Base-by-base conservation (phyloP, 2,329 filamentous ascomycete species). In the Epicoccum sorghinum region DNA sequence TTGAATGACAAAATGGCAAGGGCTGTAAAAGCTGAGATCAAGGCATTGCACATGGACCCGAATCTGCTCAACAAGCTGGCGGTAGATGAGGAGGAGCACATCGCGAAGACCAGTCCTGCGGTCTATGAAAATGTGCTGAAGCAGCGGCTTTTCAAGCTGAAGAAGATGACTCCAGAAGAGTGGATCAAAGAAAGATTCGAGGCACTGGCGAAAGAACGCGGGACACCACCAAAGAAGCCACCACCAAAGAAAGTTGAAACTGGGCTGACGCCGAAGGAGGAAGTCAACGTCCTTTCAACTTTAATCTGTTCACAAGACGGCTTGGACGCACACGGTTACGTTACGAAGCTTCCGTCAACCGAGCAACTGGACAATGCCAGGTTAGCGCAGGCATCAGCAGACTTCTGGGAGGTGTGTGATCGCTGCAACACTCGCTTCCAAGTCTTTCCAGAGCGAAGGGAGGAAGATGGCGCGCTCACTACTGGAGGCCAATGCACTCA, bases 51-150 rank as follows among this genome's bases (percentile, higher is more conserved):
- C 13, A 72, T 91, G 41, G 83, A 82, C 1, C 79, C 85, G 1
- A 86, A 90, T 67, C 83, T 87, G 40, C 79, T 93, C 22, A 88
- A 92, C 57, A 84, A 82, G 61, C 79, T 85, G 57, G 85, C 86
- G 0, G 77, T 93, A 1, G 89, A 93, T 61, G 86, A 93, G 56
- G 96, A 99, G 75, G 87, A 96, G 70, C 84, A 84, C 32, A 78
- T 86, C 7, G 92, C 92, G 1, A 80, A 80, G 10, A 85, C 87
- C 13, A 88, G 88, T 55, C 77, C 82, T 1, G 75, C 82, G 0
- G 85, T 98, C 25, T 99, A 99, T 68, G 80, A 83, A 7, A 96
- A 96, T 65, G 80, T 92, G 24, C 86, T 98, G 72, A 96, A 93
- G 69, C 89, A 91, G 61, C 86, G 86, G 30, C 88, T 98, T 54